Conservation (phyloP, 108 stramenopile species). For the Cyclotella baltica region DNA sequence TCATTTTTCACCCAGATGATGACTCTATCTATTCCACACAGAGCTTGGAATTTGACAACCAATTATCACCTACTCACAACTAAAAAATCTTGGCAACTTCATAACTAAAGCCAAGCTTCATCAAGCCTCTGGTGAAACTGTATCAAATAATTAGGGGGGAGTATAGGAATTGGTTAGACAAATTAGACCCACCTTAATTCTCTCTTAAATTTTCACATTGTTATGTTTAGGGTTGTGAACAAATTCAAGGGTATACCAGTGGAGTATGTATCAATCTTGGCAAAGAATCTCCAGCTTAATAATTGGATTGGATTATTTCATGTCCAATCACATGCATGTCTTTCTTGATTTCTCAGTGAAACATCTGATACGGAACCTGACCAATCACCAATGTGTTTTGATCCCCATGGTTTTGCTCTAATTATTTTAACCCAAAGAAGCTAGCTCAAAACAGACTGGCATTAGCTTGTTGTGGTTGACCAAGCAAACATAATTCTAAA, state of each 20-base stretch:
- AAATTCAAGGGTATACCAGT: neutral
- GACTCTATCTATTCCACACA: neutral
- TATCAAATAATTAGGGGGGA: conserved; percentile 14
- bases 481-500: neutral
- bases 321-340: too few species aligned
- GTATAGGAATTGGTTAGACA: neutral
- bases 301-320: too few species aligned
- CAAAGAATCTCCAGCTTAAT: too few species aligned
- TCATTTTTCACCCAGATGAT: conserved; percentile 25
- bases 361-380: too few species aligned
- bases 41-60: neutral
- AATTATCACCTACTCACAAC: conserved; percentile 28
- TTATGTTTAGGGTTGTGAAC: conserved; percentile 1
- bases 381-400: too few species aligned
- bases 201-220: neutral
- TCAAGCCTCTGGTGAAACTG: conserved; percentile 10
- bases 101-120: conserved; percentile 23
- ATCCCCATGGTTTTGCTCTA: too few species aligned
- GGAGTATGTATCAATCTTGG: too few species aligned
- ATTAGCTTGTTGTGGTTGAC: neutral
- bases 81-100: conserved; percentile 11
- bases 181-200: neutral
- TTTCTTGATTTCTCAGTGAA: too few species aligned
- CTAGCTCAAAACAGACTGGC: neutral
- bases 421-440: too few species aligned